Base-by-base conservation (phyloP, 2,329 filamentous ascomycete species). In the Colletotrichum lupini region DNA sequence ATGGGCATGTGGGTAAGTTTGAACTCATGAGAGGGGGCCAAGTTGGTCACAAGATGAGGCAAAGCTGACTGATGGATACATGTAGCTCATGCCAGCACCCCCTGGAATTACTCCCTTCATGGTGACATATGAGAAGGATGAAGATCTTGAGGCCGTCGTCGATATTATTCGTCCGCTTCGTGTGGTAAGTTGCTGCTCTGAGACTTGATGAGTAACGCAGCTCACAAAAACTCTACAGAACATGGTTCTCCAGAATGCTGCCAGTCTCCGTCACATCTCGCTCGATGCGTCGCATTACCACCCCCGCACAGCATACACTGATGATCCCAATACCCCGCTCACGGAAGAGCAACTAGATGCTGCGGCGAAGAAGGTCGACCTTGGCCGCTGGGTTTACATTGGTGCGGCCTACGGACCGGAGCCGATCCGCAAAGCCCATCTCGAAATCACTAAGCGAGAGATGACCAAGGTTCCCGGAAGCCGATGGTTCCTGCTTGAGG, bases 321-420 rank as follows among this genome's bases (percentile, higher is more conserved):
- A 72, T 12, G 61, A 4, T 35, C 49, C 49, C 81, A 59, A 73
- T 9, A 58, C 59, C 3, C 70, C 83, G 0, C 75, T 86, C 1
- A 81, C 75, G 1, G 82, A 86, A 35, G 79, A 76, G 0, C 83
- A 85, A 56, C 74, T 86, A 14, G 83, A 86, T 37, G 77, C 68
- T 1, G 83, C 85, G 7, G 82, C 82, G 2, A 78, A 80, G 60
- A 81, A 83, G 68, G 81, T 85, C 22, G 70, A 76, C 42, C 77
- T 86, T 3, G 84, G 84, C 16, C 79, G 83, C 1, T 87, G 85
- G 85, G 84, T 85, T 75, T 86, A 86, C 74, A 86, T 87, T 69
- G 85, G 85, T 8, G 83, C 84, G 2, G 78, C 82, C 2, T 82
- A 84, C 70, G 78, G 79, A 3, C 77, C 78, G 1, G 74, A 77